Percentiles rank a stretch among this genome's conserved stretches.
Evolutionary conservation across 2,329 filamentous ascomycete genomes (phyloP).

Genomic region (Coleophoma eucalyptorum): DNA sequence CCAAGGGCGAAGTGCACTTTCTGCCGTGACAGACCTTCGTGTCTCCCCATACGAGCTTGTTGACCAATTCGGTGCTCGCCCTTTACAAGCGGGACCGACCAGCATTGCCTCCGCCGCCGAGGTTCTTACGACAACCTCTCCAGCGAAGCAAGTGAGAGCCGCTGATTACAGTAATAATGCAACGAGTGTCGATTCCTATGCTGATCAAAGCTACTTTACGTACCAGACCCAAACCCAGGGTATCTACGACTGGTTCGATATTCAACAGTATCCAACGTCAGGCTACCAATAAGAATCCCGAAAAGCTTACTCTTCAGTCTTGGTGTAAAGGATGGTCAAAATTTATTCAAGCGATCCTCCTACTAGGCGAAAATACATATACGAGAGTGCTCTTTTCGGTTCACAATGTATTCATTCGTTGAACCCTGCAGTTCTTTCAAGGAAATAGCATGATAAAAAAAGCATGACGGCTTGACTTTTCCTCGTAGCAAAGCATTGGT

Average conservation of each 20-base stretch:
- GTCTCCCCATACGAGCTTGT: neutral
- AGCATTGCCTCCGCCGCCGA: no score
- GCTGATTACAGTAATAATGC: neutral
- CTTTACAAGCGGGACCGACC: neutral
- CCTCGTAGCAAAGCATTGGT: no score
- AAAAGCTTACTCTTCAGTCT: neutral
- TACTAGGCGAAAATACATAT: neutral
- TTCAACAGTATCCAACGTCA: neutral
- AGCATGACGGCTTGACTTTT: no score
- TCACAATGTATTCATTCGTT: no score
- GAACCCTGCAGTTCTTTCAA: no score
- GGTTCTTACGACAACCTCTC: neutral
- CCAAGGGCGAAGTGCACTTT: neutral
- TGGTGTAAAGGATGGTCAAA: neutral
- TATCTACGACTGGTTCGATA: constrained; percentile 1
- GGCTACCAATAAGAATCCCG: neutral
- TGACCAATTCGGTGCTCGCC: neutral
- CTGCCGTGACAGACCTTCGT: neutral
- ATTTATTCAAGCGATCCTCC: neutral
- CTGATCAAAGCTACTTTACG: neutral
- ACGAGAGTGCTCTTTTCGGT: no score
- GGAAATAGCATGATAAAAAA: no score
- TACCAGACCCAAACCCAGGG: neutral
- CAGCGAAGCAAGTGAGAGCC: neutral
- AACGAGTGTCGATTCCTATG: neutral